Base-by-base conservation (phyloP, 2,329 filamentous ascomycete genomes). In the Ophiostoma sp. region DNA sequence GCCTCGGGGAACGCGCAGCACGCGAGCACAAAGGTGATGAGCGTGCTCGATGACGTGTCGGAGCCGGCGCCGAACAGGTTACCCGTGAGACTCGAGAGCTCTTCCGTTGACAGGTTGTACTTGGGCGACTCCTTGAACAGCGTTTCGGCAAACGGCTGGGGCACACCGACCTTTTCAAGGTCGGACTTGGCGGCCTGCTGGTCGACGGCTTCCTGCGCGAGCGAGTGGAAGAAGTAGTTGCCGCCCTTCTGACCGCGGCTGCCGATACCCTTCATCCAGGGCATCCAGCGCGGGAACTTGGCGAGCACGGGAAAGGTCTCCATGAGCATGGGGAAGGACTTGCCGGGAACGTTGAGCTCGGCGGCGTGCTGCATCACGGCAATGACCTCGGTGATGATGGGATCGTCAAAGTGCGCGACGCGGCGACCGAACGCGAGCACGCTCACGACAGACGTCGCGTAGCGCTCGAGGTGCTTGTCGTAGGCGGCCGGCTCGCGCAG, bases 351-450 rank as follows among this genome's bases (percentile, higher is more conserved):
- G 71, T 82, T 83, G 36, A 87, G 76, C 68, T 85, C 83, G 2
- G 84, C 84, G 0, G 84, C 84, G 67, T 84, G 79, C 69, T 87
- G 82, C 80, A 87, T 83, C 44, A 84, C 76, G 0, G 83, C 81
- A 69, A 87, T 83, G n/a, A 84, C 85, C 73, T 87, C 84, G 3
- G 84, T 84, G 70, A 86, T 83, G 72, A 85, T 85, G 4, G 84
- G 84, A 71, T 87, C 84, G 16, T 81, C 77, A 72, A 76, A 81
- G 66, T 74, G 80, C 8, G 79, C 79, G 0, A 85, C 80, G 9
- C 85, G 77, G 7, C 84, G 77, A 0, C 85, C 85, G 72, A 85
- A 86, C 0, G 82, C 85, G 70, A 87, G 84, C 66, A 85, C 83
- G 8, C 80, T 83, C 0, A 84, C 81, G 0, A 85, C 83, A 65